Evolutionary conservation across 2,329 filamentous ascomycete species (phyloP).

Genomic region (Cryoendolithus antarcticus): DNA sequence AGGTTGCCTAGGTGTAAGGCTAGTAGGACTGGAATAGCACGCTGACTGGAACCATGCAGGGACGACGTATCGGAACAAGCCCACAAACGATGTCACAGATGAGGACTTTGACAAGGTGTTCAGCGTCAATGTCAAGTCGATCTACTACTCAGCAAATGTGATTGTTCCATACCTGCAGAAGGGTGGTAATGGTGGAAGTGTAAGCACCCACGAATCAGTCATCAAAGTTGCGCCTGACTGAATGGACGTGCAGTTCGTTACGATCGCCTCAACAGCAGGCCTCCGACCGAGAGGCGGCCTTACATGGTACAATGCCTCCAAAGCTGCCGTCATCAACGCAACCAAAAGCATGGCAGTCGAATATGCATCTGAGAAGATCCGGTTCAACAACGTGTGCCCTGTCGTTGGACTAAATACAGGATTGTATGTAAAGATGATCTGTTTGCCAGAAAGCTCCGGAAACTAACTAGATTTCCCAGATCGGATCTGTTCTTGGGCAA

Average conservation of each 20-base stretch:
- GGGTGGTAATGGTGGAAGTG: constrained; percentile 41
- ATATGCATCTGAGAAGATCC: constrained; percentile 58
- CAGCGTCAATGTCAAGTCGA: constrained; percentile 55
- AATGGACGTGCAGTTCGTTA: constrained; percentile 37
- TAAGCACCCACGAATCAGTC: too few species aligned
- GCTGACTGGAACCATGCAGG: constrained; percentile 48
- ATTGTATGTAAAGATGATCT: constrained; percentile 15
- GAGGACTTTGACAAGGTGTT: constrained; percentile 55
- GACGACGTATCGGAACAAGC: constrained; percentile 47
- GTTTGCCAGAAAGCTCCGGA: constrained; percentile 32
- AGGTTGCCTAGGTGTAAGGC: not conserved
- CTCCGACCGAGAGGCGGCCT: constrained; percentile 49
- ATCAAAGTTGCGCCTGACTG: too few species aligned
- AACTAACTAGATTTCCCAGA: constrained; percentile 7
- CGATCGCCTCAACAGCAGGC: constrained; percentile 53
- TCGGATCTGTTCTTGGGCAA: constrained; percentile 43
- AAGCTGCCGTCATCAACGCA: constrained; percentile 49
- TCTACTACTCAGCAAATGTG: constrained; percentile 49
- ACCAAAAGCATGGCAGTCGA: constrained; percentile 60
- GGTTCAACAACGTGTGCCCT: constrained; percentile 57
- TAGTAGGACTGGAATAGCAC: constrained; percentile 13
- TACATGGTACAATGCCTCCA: constrained; percentile 60
- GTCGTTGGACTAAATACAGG: constrained; percentile 22
- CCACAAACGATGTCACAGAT: constrained; percentile 51
- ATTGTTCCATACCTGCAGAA: constrained; percentile 50